Percentiles rank a stretch among this genome's conserved stretches.
phyloP scores from a whole-genome alignment of 2,329 filamentous ascomycete genomes.

The Macrophomina pseudophaseolina region DNA sequence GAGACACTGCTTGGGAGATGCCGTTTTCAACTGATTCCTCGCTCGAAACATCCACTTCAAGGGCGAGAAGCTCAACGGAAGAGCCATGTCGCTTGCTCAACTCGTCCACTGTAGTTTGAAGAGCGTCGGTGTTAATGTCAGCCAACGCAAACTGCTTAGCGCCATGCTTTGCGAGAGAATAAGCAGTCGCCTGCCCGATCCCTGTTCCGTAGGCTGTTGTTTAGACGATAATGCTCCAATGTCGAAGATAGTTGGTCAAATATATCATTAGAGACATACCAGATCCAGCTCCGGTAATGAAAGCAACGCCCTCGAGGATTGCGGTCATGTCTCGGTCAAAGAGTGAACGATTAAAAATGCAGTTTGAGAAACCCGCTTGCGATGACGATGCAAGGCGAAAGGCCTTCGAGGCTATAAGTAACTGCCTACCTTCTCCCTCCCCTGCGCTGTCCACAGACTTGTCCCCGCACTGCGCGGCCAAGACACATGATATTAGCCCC shows the following conservation, averaged over 20 bases:
- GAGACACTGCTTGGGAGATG: slow-evolving; percentile 35
- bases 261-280: slow-evolving; percentile 38
- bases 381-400: not conserved
- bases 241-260: not conserved
- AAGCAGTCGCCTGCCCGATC: slow-evolving; percentile 56
- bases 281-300: slow-evolving; percentile 56
- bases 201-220: slow-evolving; percentile 39
- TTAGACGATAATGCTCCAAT: not conserved
- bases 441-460: not conserved
- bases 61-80: slow-evolving; percentile 23
- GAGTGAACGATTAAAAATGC: not conserved
- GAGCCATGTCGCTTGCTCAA: slow-evolving; percentile 26
- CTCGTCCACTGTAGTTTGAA: slow-evolving; percentile 31
- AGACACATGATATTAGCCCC: not conserved
- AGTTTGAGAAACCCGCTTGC: not conserved
- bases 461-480: not conserved
- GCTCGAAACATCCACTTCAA: slow-evolving; percentile 24
- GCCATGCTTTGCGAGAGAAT: slow-evolving; percentile 34
- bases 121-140: slow-evolving; percentile 28
- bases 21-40: slow-evolving; percentile 49
- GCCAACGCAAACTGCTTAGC: slow-evolving; percentile 20
- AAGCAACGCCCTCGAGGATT: slow-evolving; percentile 53
- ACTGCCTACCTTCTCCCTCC: not conserved
- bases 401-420: not conserved
- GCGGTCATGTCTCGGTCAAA: slow-evolving; percentile 39